Evolutionary conservation across 2,329 filamentous ascomycete genomes (phyloP).

Genomic region (Paradendryphiella salina): DNA sequence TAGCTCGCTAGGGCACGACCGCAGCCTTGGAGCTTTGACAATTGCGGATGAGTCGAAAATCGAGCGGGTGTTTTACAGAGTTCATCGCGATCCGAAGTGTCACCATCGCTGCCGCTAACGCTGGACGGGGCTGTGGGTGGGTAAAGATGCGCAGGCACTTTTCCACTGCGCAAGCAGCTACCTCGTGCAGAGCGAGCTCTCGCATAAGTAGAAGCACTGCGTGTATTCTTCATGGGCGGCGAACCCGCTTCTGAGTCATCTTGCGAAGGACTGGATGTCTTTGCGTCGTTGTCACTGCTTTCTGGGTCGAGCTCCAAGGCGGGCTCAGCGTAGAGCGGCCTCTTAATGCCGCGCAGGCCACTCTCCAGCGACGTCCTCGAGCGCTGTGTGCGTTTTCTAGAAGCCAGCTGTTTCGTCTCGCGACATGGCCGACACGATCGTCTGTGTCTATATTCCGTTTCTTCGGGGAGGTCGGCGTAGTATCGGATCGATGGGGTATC

Average conservation of each 20-base stretch:
- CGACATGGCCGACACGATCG: conserved; percentile 1
- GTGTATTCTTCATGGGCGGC: neutral
- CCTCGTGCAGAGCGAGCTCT: neutral
- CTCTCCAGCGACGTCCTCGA: conserved; percentile 17
- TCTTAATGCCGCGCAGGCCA: conserved; percentile 22
- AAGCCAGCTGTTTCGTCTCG: conserved; percentile 11
- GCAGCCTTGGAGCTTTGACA: neutral
- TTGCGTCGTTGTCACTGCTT: neutral
- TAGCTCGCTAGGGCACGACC: neutral
- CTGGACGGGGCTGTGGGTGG: neutral
- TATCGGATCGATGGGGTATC: conserved; percentile 16
- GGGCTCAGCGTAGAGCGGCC: conserved; percentile 20
- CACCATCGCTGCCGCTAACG: neutral
- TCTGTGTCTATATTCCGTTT: conserved; percentile 14
- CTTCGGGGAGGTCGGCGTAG: conserved; percentile 25
- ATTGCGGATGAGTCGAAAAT: neutral
- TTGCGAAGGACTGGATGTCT: neutral
- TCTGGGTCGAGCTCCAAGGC: neutral
- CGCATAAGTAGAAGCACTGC: neutral
- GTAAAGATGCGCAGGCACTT: neutral
- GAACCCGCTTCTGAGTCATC: neutral
- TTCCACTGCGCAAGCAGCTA: neutral
- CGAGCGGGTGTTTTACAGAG: conserved; percentile 17
- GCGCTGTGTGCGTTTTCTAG: conserved; percentile 16
- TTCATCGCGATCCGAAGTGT: conserved; percentile 17